phyloP scores from a whole-genome alignment of 1,139 yeast species.

The Hyphopichia khmerensis region DNA sequence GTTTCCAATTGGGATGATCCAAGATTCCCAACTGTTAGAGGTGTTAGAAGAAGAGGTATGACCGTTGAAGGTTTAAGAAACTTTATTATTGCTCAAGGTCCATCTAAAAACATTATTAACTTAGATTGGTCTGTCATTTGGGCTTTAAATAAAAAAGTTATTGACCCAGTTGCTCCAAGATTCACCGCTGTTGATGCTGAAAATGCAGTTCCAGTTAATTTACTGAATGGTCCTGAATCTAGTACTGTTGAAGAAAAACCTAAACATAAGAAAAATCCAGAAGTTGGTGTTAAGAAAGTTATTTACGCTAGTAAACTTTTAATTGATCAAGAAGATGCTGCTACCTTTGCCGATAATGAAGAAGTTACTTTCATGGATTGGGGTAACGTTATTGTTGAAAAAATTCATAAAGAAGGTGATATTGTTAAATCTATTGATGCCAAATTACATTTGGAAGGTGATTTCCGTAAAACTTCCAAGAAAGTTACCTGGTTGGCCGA shows the following conservation, averaged over 20 bases:
- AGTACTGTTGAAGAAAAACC: slow-evolving; percentile 72
- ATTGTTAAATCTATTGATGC: slow-evolving; percentile 68
- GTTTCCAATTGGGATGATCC: slow-evolving; percentile 98
- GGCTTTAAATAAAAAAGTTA: slow-evolving; percentile 95
- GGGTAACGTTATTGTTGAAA: slow-evolving; percentile 89
- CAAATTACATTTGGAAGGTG: slow-evolving; percentile 89
- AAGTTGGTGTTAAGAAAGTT: slow-evolving; percentile 81
- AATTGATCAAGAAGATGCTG: slow-evolving; percentile 90
- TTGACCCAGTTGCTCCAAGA: slow-evolving; percentile 96
- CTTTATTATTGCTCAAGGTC: slow-evolving; percentile 93
- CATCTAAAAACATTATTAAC: slow-evolving; percentile 92
- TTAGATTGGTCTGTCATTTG: slow-evolving; percentile 96
- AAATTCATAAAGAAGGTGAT: slow-evolving; percentile 62
- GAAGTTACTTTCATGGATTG: slow-evolving; percentile 98
- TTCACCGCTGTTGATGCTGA: slow-evolving; percentile 71
- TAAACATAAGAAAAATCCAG: slow-evolving; percentile 95
- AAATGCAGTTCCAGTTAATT: slow-evolving; percentile 63
- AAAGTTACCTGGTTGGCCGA: slow-evolving; percentile 95
- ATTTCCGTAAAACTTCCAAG: slow-evolving; percentile 94
- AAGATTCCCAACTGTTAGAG: slow-evolving; percentile 97
- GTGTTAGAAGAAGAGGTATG: slow-evolving; percentile 99
- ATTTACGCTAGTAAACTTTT: slow-evolving; percentile 62
- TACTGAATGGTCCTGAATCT: slow-evolving; percentile 68
- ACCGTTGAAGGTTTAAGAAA: slow-evolving; percentile 93
- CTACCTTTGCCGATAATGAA: slow-evolving; percentile 65